These are phyloP conservation scores for Penicillium freii DNA, from an alignment of 2,329 filamentous ascomycete genomes.

Conservation along the genomic window DNA sequence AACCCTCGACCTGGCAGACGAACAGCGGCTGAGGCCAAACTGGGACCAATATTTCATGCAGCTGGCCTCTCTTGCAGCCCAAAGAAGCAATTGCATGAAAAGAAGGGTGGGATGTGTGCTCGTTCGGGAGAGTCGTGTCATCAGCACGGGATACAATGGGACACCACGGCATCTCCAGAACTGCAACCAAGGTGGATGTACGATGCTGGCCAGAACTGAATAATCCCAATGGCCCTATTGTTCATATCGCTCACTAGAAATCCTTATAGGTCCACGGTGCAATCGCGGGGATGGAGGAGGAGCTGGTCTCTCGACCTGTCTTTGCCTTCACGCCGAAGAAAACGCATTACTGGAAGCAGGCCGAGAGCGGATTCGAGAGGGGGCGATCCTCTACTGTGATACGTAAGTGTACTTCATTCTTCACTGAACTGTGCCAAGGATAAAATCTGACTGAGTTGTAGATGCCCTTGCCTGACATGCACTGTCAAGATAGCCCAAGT, in stretches of 20 bases:
- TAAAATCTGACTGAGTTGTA: slow-evolving; percentile 23
- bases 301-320: slow-evolving; percentile 74
- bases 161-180: slow-evolving; percentile 87
- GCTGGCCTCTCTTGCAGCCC: slow-evolving; percentile 84
- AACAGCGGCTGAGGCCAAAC: slow-evolving; percentile 75
- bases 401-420: slow-evolving; percentile 50
- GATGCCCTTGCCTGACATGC: slow-evolving; percentile 92
- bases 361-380: slow-evolving; percentile 79
- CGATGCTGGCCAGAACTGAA: not conserved
- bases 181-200: slow-evolving; percentile 89
- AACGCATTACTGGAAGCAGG: slow-evolving; percentile 95
- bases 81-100: slow-evolving; percentile 97
- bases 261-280: slow-evolving; percentile 61
- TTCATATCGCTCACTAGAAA: slow-evolving; percentile 9
- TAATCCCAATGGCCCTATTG: not conserved
- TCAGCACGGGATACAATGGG: slow-evolving; percentile 95
- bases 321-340: slow-evolving; percentile 98
- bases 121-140: slow-evolving; percentile 79
- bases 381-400: slow-evolving; percentile 85
- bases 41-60: slow-evolving; percentile 99
- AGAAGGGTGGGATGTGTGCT: slow-evolving; percentile 91
- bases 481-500: slow-evolving; percentile 99
- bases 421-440: not conserved
- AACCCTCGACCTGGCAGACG: slow-evolving; percentile 72
- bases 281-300: slow-evolving; percentile 73